Percentiles rank a stretch among this genome's conserved stretches.
Evolutionary conservation across 352 stramenopile species (phyloP).

Genomic region (Globisporangium abappressorium): DNA sequence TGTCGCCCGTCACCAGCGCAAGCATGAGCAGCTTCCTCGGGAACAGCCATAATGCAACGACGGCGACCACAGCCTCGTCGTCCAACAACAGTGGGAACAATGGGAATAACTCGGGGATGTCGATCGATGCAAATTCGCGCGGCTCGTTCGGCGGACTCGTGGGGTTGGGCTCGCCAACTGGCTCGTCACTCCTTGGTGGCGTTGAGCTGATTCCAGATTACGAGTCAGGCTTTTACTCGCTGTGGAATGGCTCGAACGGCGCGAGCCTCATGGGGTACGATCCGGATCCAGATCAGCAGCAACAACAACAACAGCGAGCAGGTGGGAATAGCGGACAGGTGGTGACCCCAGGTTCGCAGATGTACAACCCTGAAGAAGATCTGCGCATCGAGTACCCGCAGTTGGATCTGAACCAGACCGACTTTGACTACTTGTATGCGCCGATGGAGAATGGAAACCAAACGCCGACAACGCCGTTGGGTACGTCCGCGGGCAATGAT

Average conservation of each 20-base stretch:
- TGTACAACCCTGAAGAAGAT: constrained; percentile 56
- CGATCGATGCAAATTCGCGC: constrained; percentile 17
- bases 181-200: constrained; percentile 45
- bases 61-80: neutral
- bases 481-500: constrained; percentile 18
- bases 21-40: constrained; percentile 4
- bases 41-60: neutral
- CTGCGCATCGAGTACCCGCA: constrained; percentile 73
- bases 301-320: neutral
- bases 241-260: constrained; percentile 53
- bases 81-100: constrained; percentile 13
- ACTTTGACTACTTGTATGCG: constrained; percentile 73
- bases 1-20: constrained; percentile 22
- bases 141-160: constrained; percentile 8
- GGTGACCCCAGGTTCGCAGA: constrained; percentile 12
- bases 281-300: constrained; percentile 30
- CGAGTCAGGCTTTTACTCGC: constrained; percentile 62
- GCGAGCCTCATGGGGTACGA: constrained; percentile 53
- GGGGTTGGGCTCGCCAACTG: constrained; percentile 26
- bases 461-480: constrained; percentile 46
- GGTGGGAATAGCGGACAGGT: constrained; percentile 4
- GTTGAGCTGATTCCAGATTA: constrained; percentile 68
- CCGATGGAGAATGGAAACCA: constrained; percentile 45
- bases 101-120: neutral
- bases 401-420: constrained; percentile 63